These are phyloP conservation scores for Anaeramoeba flamelloides DNA, from an alignment of 78 protist species.

Conservation along the genomic window DNA sequence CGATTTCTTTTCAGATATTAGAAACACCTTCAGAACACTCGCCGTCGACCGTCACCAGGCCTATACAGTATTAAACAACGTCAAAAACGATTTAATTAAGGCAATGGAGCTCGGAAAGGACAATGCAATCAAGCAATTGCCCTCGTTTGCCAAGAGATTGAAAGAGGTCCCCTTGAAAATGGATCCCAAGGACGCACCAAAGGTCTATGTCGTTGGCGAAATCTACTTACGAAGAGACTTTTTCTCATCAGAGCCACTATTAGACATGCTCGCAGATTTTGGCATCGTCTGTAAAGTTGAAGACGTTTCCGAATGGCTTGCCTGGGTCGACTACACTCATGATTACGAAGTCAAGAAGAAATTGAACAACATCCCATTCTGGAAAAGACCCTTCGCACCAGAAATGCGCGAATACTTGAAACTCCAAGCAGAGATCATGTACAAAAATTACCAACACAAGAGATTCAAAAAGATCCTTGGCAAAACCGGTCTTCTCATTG, in stretches of 20 bases:
- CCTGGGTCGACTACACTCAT: too few species aligned
- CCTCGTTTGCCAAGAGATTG: neutral
- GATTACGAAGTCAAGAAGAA: too few species aligned
- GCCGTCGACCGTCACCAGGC: neutral
- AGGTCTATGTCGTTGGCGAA: neutral
- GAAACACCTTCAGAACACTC: neutral
- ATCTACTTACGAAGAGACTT: neutral
- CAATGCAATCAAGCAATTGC: neutral
- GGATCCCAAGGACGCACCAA: neutral
- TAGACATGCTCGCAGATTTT: too few species aligned
- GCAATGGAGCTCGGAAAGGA: neutral
- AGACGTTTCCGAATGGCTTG: too few species aligned
- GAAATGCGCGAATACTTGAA: too few species aligned
- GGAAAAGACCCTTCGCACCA: too few species aligned
- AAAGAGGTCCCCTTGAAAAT: neutral
- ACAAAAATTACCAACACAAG: too few species aligned
- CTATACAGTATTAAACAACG: neutral
- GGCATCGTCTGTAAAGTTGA: too few species aligned
- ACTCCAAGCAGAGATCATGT: too few species aligned
- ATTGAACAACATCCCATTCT: too few species aligned
- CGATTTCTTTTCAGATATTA: neutral
- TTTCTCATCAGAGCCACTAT: neutral
- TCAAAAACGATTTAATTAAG: neutral
- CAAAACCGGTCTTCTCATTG: too few species aligned
- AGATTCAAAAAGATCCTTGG: too few species aligned